phyloP scores from a whole-genome alignment of 345 rosid genomes.

The Cardiospermum halicacabum region DNA sequence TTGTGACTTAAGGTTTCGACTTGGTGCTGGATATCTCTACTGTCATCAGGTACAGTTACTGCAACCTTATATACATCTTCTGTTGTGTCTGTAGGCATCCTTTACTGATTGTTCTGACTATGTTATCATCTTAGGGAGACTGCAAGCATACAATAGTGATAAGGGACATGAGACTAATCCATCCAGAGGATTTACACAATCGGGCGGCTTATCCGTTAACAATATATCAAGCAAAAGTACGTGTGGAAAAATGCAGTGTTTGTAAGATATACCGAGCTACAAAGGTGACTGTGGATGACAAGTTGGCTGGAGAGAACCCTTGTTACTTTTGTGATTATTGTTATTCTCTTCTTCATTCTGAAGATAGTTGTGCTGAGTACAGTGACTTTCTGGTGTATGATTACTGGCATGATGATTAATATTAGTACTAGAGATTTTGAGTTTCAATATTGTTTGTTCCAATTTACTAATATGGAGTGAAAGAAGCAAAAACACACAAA shows the following conservation, averaged over 20 bases:
- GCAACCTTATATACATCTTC: background rate
- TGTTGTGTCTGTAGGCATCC: background rate
- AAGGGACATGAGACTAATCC: slow-evolving; percentile 78
- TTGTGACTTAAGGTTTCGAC: slow-evolving; percentile 63
- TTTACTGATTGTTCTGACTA: no score
- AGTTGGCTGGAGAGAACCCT: slow-evolving; percentile 65
- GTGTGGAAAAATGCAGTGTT: slow-evolving; percentile 55
- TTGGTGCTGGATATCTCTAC: slow-evolving; percentile 81
- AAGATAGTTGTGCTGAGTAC: slow-evolving; percentile 29
- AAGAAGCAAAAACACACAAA: background rate
- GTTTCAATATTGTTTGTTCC: no score
- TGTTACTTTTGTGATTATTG: slow-evolving; percentile 79
- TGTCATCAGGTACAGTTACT: slow-evolving; percentile 68
- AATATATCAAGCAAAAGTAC: slow-evolving; percentile 40
- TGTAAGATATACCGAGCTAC: slow-evolving; percentile 61
- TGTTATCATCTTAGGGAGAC: slow-evolving; percentile 47
- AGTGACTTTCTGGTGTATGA: slow-evolving; percentile 50
- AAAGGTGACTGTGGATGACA: slow-evolving; percentile 56
- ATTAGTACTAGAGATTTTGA: no score
- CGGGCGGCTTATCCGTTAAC: slow-evolving; percentile 65
- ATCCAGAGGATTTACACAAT: slow-evolving; percentile 62
- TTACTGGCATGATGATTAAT: slow-evolving; percentile 37
- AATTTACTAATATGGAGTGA: background rate
- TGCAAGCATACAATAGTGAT: slow-evolving; percentile 84
- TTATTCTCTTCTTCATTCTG: slow-evolving; percentile 53